Percentiles rank a stretch among this genome's conserved stretches.
phyloP scores from a whole-genome alignment of 768 basidiomycete species.

The Rhizopogon vesiculosus region DNA sequence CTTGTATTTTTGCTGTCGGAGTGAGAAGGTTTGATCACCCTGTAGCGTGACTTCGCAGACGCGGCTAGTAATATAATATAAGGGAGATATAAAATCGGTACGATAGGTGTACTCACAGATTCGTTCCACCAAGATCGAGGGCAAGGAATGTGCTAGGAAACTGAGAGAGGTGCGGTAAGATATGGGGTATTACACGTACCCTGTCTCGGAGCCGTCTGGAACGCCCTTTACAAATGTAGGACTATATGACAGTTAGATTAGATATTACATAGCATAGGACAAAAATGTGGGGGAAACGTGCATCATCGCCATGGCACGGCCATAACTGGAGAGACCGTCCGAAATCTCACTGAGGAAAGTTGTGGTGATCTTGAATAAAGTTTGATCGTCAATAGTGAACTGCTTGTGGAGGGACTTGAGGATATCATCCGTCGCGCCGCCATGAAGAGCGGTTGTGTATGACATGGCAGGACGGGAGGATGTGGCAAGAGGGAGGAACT shows the following conservation, averaged over 20 bases:
- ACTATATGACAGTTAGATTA: constrained; percentile 31
- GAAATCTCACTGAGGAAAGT: constrained; percentile 81
- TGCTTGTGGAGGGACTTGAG: constrained; percentile 67
- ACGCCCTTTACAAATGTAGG: constrained; percentile 96
- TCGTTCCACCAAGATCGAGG: constrained; percentile 95
- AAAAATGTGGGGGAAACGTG: constrained; percentile 27
- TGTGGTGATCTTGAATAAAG: constrained; percentile 64
- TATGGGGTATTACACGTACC: constrained; percentile 44
- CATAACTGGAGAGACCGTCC: constrained; percentile 67
- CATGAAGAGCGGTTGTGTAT: constrained; percentile 35
- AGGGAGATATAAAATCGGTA: not conserved
- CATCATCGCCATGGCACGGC: constrained; percentile 92
- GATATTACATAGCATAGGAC: not conserved
- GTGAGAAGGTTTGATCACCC: constrained; percentile 83
- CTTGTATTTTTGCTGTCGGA: constrained; percentile 95
- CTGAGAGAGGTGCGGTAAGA: constrained; percentile 2
- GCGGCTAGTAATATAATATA: constrained; percentile 48
- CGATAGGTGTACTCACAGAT: constrained; percentile 61
- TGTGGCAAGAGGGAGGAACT: not conserved
- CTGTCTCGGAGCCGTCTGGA: constrained; percentile 90
- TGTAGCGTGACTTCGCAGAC: constrained; percentile 93
- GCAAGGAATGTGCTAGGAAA: constrained; percentile 83
- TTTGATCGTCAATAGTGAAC: constrained; percentile 61
- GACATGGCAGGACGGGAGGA: constrained; percentile 22
- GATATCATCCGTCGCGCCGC: constrained; percentile 39